Evolutionary conservation across 2,329 filamentous ascomycete species (phyloP), one percentile per base, ranked within the genome.

Genomic region (Stromatinia cepivora): DNA sequence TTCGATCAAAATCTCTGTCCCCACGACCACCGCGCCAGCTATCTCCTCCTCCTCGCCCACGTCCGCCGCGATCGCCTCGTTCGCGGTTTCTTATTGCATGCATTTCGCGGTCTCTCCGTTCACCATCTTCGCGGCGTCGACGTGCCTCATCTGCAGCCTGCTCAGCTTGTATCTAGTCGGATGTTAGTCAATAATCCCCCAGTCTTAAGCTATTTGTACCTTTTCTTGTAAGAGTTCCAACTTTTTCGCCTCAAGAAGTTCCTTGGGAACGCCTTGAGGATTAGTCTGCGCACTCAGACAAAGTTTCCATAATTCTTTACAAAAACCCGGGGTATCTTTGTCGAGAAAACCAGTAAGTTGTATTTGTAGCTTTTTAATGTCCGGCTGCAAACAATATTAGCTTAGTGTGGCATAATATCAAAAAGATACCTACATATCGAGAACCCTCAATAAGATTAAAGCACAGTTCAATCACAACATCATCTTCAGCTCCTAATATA

Each of bases 171-270:
- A 93, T 88, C 93, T 94, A 73, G 58, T 45, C 7, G 67, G n/a
- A 46, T 39, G 48, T 77, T 53, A 77, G 73, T 45, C 36, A 39
- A 20, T 54, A 25, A 31, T 17, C 17, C n/a, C 34, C 20, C 59
- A n/a, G 31, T 61, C 36, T 50, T 3, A 22, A 53, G n/a, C 31
- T 58, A 61, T 46, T 53, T 78, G 46, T 79, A 96, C 94, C 90
- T 97, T 97, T 81, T 97, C 93, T 80, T 97, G 93, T 72, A 95
- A 92, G 61, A 99, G 84, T 80, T 99, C 95, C 57, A 92, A 82
- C 81, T 98, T 99, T 84, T 99, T 99, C 0, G 94, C 94, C 79
- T 99, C 95, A 3, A 99, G 82, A 54, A 99, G 84, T 80, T 97
- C 94, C 80, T 97, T 94, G 0, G 95, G 94, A 17, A 99, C 93